These are phyloP conservation scores for Fusarium sp. DNA, from an alignment of 2,329 filamentous ascomycete genomes.

Conservation along the genomic window DNA sequence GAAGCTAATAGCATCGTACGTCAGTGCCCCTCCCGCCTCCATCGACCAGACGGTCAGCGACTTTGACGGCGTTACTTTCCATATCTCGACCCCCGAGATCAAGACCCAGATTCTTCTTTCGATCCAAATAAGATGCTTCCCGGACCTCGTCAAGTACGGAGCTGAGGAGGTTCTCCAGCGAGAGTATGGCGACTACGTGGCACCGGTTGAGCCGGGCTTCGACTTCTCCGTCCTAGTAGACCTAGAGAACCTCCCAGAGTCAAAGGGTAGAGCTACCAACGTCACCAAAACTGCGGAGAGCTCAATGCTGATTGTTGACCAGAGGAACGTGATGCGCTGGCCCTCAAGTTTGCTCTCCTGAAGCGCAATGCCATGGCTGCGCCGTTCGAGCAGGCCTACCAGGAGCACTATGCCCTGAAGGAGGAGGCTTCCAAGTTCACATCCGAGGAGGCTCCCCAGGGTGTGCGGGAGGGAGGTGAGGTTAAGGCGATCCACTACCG, in stretches of 20 bases:
- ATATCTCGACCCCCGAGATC: slow-evolving; percentile 94
- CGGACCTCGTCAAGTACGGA: slow-evolving; percentile 92
- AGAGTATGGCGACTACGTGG: slow-evolving; percentile 94
- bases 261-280: slow-evolving; percentile 69
- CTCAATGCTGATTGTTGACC: slow-evolving; percentile 31
- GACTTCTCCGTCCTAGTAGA: slow-evolving; percentile 96
- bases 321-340: slow-evolving; percentile 89
- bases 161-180: slow-evolving; percentile 91
- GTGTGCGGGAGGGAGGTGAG: slow-evolving; percentile 87
- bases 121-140: slow-evolving; percentile 93
- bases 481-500: slow-evolving; percentile 98
- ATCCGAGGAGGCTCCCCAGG: slow-evolving; percentile 92
- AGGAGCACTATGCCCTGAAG: slow-evolving; percentile 87
- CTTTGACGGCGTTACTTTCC: slow-evolving; percentile 98
- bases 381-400: slow-evolving; percentile 96
- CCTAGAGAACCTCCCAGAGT: slow-evolving; percentile 84
- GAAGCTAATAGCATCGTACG: slow-evolving; percentile 55
- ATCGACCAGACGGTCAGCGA: slow-evolving; percentile 99
- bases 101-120: slow-evolving; percentile 97
- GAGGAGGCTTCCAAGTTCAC: slow-evolving; percentile 94
- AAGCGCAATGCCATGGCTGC: slow-evolving; percentile 99
- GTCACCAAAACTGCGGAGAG: not conserved
- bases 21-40: slow-evolving; percentile 83
- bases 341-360: slow-evolving; percentile 87
- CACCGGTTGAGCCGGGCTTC: slow-evolving; percentile 88